phyloP scores from a whole-genome alignment of 352 stramenopile genomes.

The Globisporangium sylvaticum region DNA sequence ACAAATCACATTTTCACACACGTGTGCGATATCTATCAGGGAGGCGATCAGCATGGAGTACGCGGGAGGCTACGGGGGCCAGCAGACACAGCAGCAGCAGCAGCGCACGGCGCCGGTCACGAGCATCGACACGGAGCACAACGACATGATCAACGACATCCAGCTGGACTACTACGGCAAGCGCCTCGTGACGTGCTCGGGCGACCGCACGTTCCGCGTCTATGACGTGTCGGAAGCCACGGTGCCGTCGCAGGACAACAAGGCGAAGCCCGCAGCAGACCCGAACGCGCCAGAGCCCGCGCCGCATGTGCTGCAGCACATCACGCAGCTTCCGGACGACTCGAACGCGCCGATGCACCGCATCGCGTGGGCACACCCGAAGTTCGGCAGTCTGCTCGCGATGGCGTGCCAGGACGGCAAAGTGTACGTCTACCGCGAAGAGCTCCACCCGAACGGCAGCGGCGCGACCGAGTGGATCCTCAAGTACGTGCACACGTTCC shows the following conservation, averaged over 20 bases:
- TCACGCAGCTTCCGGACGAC: slow-evolving; percentile 60
- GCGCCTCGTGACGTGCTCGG: slow-evolving; percentile 75
- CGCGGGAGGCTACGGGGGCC: not conserved
- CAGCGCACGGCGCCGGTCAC: slow-evolving; percentile 36
- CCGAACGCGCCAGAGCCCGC: not conserved
- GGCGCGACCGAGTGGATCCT: slow-evolving; percentile 67
- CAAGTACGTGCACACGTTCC: slow-evolving; percentile 75
- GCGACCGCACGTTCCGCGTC: slow-evolving; percentile 78
- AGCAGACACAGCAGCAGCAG: slow-evolving; percentile 15
- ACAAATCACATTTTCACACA: not conserved
- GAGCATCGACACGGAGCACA: slow-evolving; percentile 85
- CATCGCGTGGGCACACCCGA: slow-evolving; percentile 82
- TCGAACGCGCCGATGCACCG: slow-evolving; percentile 68
- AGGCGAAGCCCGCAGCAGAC: slow-evolving; percentile 11
- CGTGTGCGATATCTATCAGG: not conserved
- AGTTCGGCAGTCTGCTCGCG: slow-evolving; percentile 80
- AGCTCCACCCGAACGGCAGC: slow-evolving; percentile 49
- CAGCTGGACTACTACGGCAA: slow-evolving; percentile 89
- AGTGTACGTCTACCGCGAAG: slow-evolving; percentile 85
- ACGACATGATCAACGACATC: slow-evolving; percentile 88
- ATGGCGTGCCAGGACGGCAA: slow-evolving; percentile 74
- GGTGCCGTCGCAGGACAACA: slow-evolving; percentile 12
- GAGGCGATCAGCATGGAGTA: slow-evolving; percentile 11
- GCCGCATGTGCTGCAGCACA: slow-evolving; percentile 49
- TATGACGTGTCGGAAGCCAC: slow-evolving; percentile 74